phyloP scores from a whole-genome alignment of 2,329 filamentous ascomycete genomes.

The Botryotinia convoluta region DNA sequence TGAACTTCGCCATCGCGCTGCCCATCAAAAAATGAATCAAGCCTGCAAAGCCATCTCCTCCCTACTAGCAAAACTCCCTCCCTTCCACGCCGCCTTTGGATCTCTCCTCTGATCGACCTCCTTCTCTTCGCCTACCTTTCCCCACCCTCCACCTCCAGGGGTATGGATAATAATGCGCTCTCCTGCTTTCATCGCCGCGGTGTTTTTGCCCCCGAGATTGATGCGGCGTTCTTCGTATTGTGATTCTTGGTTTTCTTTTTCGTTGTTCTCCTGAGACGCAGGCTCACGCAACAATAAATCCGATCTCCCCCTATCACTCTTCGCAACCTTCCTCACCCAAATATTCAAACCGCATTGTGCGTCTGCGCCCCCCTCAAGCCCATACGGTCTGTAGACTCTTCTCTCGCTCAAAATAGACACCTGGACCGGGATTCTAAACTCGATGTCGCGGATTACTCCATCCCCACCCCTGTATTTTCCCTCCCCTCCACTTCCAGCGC shows the following conservation, averaged over 20 bases:
- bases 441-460: constrained; percentile 74
- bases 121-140: constrained; percentile 56
- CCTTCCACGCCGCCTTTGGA: constrained; percentile 56
- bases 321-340: constrained; percentile 75
- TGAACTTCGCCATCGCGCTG: no score
- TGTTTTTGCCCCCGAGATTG: constrained; percentile 78
- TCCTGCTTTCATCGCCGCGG: constrained; percentile 70
- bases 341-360: constrained; percentile 78
- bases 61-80: constrained; percentile 55
- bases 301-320: constrained; percentile 50
- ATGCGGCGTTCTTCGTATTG: constrained; percentile 60
- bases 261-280: constrained; percentile 25
- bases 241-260: constrained; percentile 32
- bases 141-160: constrained; percentile 79
- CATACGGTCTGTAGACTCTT: constrained; percentile 75
- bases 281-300: constrained; percentile 37
- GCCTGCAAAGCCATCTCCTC: constrained; percentile 60
- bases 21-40: constrained; percentile 30
- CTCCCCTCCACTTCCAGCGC: constrained; percentile 58
- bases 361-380: constrained; percentile 78
- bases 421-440: constrained; percentile 75
- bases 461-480: constrained; percentile 69
- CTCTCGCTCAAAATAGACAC: constrained; percentile 77
- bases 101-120: constrained; percentile 53
- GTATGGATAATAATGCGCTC: constrained; percentile 77